Base-by-base conservation (phyloP, 225 moss, liverwort and hornwort species). In the Neckera pumila region DNA sequence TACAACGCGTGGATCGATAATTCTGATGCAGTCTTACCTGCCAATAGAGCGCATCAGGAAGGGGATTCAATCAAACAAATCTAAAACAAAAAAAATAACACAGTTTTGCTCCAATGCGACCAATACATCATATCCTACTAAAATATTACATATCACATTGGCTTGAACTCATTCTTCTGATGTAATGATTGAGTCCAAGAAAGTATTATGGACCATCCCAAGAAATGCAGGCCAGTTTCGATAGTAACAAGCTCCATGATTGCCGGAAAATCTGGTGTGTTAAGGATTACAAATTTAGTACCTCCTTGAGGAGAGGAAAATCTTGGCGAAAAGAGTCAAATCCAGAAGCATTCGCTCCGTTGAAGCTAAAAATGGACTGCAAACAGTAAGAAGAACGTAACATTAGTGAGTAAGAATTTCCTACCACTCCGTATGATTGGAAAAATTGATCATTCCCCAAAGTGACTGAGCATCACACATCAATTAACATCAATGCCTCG, bases 321-420 rank as follows among this genome's bases (percentile, higher is more conserved):
- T 97, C 96, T 88, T 78, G 92, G 67, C 95, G 97, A 91, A 97
- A 98, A 80, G 93, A 95, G 59, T 92, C 94, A 92, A 98, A 98
- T 28, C 98, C 98, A 86, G 93, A 89, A 74, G 95, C 91, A 87
- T 97, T 93, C 64, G 98, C 98, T 92, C 98, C 98, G 86, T 98
- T 98, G 88, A 98, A 98, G 83, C 97, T 95, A 89, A 98, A 98
- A 86, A 98, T 98, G 76, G 98, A 98, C 98, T 98, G 95, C 90
- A 86, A 31, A 51, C 59, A 81, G 58, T 17, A 61, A 82, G 65
- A 82, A 83, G 76, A 89, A 75, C 40, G 26, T 51, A 86, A 42
- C 22, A 53, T 27, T 30, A 81, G 63, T 85, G 43, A 87, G 62
- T 69, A 76, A 78, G 76, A 16, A 79, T 58, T 31, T 89, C 78